A percentile compares a stretch with the other conserved stretches of the same genome.
Conservation (phyloP, 108 stramenopile genomes). For the Cyclotella kingstonii region DNA sequence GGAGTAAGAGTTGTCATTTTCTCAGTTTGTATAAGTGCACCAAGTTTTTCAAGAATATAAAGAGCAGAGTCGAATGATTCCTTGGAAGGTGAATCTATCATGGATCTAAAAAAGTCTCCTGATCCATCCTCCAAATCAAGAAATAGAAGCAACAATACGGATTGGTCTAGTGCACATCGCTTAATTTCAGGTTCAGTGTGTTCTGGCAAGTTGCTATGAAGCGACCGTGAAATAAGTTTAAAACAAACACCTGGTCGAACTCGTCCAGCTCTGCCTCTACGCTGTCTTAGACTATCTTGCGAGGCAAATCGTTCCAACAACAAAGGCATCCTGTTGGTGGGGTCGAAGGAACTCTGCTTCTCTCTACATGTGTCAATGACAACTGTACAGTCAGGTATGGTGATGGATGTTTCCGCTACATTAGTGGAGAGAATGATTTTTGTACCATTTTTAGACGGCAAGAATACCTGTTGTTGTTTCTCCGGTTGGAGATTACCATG, state of each 20-base stretch:
- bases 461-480: conserved; percentile 88
- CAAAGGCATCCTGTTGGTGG: conserved; percentile 85
- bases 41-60: conserved; percentile 54
- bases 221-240: conserved; percentile 70
- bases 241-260: conserved; percentile 82
- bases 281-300: conserved; percentile 72
- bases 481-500: conserved; percentile 90
- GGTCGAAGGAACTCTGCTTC: conserved; percentile 85
- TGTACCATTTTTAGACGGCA: conserved; percentile 60
- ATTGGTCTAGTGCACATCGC: conserved; percentile 82
- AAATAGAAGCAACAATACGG: conserved; percentile 70
- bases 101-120: conserved; percentile 53
- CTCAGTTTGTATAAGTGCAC: conserved; percentile 47
- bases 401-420: conserved; percentile 88
- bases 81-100: conserved; percentile 74
- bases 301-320: conserved; percentile 79
- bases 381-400: conserved; percentile 92
- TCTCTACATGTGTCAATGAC: conserved; percentile 85
- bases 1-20: conserved; percentile 50
- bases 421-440: conserved; percentile 96
- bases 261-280: conserved; percentile 82
- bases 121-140: conserved; percentile 76
- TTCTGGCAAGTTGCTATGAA: conserved; percentile 51
- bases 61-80: conserved; percentile 62
- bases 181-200: conserved; percentile 80